Base-by-base conservation (phyloP, 495 filamentous ascomycete species). In the Aspergillus incahuasiensis region DNA sequence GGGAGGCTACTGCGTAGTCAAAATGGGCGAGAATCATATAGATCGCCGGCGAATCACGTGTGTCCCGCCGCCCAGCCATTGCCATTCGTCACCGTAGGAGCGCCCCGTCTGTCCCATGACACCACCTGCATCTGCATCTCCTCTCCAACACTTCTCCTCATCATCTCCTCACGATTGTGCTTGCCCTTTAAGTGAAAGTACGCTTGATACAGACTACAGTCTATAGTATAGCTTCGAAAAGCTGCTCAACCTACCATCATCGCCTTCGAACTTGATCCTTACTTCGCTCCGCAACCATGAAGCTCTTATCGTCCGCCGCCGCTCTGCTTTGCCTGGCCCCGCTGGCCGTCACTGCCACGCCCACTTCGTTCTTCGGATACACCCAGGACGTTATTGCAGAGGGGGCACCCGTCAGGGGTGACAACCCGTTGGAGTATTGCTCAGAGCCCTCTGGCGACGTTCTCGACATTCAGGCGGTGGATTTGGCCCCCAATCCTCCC, bases 401-500 rank as follows among this genome's bases (percentile, higher is more conserved):
- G 6, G 52, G 52, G 1, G 51, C 58, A 32, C 62, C 65, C 5
- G 75, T 78, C 13, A 25, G 63, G 0, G 76, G 76, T 8, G 60
- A 76, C 2, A 78, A 78, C 58, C 76, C 76, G 0, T 46, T 79
- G 54, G 53, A 81, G 39, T 91, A 86, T 71, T 99, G 94, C 74
- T 63, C 78, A 22, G 63, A 78, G 20, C 82, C 89, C 4, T 70
- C 75, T 22, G 69, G 73, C 24, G 70, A 90, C 60, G 77, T 87
- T 49, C 77, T 97, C 57, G 63, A 78, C 7, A 91, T 99, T 56
- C 74, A 95, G 32, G 78, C 83, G 28, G 90, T 97, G 20, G 79
- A 95, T 63, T 63, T 99, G 55, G 58, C 68, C 9, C 94, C 94
- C 6, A 97, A 99, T 68, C 94, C 94, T 19, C 94, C 94, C 19